A percentile compares a stretch with the other conserved stretches of the same genome.
These are phyloP conservation scores for Colletotrichum karsti DNA, from an alignment of 2,329 filamentous ascomycete genomes.

Conservation along the genomic window DNA sequence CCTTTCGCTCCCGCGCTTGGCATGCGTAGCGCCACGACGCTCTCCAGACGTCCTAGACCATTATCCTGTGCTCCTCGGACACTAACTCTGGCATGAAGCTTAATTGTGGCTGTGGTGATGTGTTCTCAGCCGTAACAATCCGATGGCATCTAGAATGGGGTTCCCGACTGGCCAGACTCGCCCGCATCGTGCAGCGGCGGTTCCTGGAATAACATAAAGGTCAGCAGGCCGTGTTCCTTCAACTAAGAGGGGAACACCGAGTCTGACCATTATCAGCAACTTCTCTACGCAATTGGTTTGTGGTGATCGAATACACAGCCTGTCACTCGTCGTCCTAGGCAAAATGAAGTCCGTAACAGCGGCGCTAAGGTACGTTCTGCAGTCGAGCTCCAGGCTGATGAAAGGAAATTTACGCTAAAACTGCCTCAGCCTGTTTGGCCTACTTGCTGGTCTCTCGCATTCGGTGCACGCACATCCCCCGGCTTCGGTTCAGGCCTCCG, in stretches of 20 bases:
- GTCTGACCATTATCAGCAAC: neutral
- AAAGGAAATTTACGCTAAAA: neutral
- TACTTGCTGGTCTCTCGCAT: neutral
- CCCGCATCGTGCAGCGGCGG: neutral
- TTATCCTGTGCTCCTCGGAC: neutral
- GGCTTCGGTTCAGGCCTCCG: neutral
- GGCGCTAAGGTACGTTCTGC: constrained; percentile 2
- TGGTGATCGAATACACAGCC: neutral
- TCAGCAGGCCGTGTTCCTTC: neutral
- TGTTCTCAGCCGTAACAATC: neutral
- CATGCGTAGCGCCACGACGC: neutral
- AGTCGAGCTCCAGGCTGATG: neutral
- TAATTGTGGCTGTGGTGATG: neutral
- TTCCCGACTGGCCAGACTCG: neutral
- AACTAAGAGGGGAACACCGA: neutral
- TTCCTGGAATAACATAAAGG: neutral
- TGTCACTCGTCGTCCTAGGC: neutral
- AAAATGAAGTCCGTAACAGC: neutral
- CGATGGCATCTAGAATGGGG: neutral
- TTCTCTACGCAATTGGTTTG: neutral
- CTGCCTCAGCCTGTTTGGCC: neutral
- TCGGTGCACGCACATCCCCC: neutral
- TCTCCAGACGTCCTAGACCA: neutral
- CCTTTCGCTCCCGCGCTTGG: constrained; percentile 1
- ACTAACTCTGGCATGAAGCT: neutral